phyloP scores from a whole-genome alignment of 805 yeast genomes.

The Kluyveromyces aestuarii region DNA sequence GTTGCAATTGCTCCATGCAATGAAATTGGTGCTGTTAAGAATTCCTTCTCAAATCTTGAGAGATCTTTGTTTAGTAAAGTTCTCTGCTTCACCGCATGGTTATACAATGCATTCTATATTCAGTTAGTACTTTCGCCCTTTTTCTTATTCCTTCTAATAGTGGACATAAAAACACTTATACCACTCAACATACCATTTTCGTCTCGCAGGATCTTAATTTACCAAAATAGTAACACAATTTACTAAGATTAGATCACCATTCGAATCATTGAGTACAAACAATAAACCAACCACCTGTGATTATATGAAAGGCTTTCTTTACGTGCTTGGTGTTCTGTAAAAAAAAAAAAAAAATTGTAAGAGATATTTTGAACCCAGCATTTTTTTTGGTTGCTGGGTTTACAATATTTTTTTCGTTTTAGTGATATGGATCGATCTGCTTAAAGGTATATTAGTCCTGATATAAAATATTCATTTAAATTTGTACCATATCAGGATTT shows the following conservation, averaged over 20 bases:
- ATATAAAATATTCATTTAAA: no score
- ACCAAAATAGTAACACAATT: not conserved
- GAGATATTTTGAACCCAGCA: not conserved
- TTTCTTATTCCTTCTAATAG: not conserved
- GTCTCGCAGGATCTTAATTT: not conserved
- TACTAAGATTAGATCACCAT: no score
- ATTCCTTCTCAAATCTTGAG: conserved; percentile 51
- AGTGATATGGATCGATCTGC: not conserved
- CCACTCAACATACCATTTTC: not conserved
- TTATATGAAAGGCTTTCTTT: no score
- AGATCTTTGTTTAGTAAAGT: conserved; percentile 64
- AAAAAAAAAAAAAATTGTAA: no score
- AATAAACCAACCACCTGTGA: no score
- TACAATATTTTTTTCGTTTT: not conserved
- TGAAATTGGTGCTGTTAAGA: conserved; percentile 60
- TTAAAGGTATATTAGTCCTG: not conserved
- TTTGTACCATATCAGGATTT: no score
- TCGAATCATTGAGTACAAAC: no score
- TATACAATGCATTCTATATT: conserved; percentile 72
- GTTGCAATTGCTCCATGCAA: conserved; percentile 50
- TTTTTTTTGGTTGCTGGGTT: not conserved
- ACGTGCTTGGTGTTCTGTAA: not conserved
- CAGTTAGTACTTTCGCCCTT: not conserved
- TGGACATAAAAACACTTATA: not conserved
- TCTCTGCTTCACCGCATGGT: conserved; percentile 83